Conservation (phyloP, 148 eudicot genomes). For the Linanthus parryae region DNA sequence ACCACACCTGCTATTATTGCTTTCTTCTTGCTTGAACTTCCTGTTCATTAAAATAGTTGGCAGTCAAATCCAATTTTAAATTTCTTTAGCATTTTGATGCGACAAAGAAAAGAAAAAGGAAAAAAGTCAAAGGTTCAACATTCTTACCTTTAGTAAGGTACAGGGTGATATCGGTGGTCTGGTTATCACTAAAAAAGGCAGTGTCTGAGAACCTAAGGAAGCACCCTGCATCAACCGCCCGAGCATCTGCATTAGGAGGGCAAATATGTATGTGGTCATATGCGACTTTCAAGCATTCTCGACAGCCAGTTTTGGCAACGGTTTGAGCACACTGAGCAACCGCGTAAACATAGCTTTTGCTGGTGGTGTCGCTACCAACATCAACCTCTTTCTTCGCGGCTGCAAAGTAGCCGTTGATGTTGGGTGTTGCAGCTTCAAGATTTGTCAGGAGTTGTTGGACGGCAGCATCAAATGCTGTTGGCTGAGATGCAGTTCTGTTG, state of each 20-base stretch:
- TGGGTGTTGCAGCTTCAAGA: slow-evolving; percentile 29
- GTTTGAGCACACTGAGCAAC: slow-evolving; percentile 41
- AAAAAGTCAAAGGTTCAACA: not conserved
- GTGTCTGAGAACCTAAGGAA: slow-evolving; percentile 29
- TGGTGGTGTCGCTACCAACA: slow-evolving; percentile 5
- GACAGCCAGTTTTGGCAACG: slow-evolving; percentile 20
- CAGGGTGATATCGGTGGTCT: slow-evolving; percentile 25
- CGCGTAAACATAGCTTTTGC: too few relatives aligned
- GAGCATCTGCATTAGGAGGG: slow-evolving; percentile 27
- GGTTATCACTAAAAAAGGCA: slow-evolving; percentile 33
- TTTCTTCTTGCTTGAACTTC: slow-evolving; percentile 24
- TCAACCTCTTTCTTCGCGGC: slow-evolving; percentile 19
- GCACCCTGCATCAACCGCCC: slow-evolving; percentile 35
- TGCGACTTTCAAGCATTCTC: slow-evolving; percentile 32
- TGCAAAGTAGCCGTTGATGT: slow-evolving; percentile 27
- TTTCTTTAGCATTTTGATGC: not conserved
- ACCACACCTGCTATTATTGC: slow-evolving; percentile 30
- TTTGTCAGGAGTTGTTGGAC: slow-evolving; percentile 15
- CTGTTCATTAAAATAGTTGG: not conserved
- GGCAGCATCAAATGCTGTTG: slow-evolving; percentile 16
- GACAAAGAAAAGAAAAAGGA: not conserved
- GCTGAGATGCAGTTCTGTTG: slow-evolving; percentile 23
- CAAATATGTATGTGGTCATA: slow-evolving; percentile 24
- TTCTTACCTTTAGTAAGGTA: slow-evolving; percentile 28
- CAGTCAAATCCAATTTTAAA: not conserved